phyloP scores from a whole-genome alignment of 2,329 filamentous ascomycete species.

The Rhinocladiella similis region DNA sequence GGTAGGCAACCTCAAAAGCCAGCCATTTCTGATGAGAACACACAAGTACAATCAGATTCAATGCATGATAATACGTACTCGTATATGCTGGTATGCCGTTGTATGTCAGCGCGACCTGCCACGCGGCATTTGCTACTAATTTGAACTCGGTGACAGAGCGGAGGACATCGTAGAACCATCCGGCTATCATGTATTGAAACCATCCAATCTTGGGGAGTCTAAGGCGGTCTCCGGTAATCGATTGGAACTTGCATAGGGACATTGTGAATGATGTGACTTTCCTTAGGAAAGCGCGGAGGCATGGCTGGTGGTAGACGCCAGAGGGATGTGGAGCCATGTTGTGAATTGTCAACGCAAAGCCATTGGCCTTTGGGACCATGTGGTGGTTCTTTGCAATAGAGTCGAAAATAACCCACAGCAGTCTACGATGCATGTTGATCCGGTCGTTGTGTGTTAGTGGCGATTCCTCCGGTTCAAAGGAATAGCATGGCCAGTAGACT shows the following conservation, averaged over 20 bases:
- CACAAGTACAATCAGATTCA: neutral
- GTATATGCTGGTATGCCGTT: neutral
- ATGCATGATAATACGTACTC: neutral
- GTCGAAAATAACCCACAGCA: neutral
- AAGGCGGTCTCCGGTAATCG: neutral
- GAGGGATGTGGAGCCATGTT: neutral
- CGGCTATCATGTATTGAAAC: neutral
- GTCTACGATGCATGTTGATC: neutral
- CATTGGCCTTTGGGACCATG: neutral
- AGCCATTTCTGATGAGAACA: too few relatives aligned
- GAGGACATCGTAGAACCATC: neutral
- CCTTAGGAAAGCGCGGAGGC: neutral
- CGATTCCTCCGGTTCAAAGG: neutral
- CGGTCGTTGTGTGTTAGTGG: neutral
- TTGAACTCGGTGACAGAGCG: neutral
- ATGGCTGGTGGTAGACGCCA: conserved; percentile 2
- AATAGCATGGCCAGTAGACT: neutral
- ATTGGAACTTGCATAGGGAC: neutral
- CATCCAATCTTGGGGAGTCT: neutral
- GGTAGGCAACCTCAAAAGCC: too few relatives aligned
- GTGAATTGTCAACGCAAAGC: neutral
- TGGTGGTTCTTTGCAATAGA: neutral
- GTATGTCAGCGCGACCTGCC: neutral
- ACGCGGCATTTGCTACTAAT: neutral
- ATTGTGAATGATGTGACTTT: neutral